Percentiles rank a stretch among this genome's conserved stretches.
These are phyloP conservation scores for Trichophyton rubrum DNA, from an alignment of 2,329 filamentous ascomycete genomes.

Conservation along the genomic window DNA sequence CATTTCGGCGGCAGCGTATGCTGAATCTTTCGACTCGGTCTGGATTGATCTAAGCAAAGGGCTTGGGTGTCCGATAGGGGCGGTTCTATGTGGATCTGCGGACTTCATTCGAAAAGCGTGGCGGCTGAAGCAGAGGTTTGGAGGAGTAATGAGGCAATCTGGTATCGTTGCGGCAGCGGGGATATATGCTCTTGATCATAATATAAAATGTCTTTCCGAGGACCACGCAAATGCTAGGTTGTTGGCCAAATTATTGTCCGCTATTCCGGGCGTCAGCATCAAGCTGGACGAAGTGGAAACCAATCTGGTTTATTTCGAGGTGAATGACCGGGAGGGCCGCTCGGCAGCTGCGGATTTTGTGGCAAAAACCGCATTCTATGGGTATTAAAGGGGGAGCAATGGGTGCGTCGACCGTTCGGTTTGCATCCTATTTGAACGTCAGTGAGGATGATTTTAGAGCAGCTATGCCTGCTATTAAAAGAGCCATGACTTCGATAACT, in stretches of 20 bases:
- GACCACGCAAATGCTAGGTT: constrained; percentile 1
- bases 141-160: constrained; percentile 4
- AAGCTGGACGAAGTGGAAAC: neutral
- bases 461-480: neutral
- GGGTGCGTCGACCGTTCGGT: neutral
- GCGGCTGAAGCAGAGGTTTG: constrained; percentile 1
- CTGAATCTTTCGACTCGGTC: constrained; percentile 53
- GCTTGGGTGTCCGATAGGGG: constrained; percentile 61
- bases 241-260: neutral
- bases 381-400: neutral
- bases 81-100: constrained; percentile 38
- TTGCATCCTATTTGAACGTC: constrained; percentile 2
- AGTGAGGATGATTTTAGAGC: neutral
- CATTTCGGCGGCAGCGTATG: constrained; percentile 51
- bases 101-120: constrained; percentile 1
- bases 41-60: constrained; percentile 65
- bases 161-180: constrained; percentile 4
- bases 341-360: neutral
- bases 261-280: neutral
- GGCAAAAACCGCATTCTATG: neutral
- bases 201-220: neutral
- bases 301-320: constrained; percentile 1
- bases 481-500: neutral
- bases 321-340: neutral
- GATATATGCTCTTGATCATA: constrained; percentile 3